phyloP scores from a whole-genome alignment of 495 filamentous ascomycete species.

The Penicillium paradoxum region DNA sequence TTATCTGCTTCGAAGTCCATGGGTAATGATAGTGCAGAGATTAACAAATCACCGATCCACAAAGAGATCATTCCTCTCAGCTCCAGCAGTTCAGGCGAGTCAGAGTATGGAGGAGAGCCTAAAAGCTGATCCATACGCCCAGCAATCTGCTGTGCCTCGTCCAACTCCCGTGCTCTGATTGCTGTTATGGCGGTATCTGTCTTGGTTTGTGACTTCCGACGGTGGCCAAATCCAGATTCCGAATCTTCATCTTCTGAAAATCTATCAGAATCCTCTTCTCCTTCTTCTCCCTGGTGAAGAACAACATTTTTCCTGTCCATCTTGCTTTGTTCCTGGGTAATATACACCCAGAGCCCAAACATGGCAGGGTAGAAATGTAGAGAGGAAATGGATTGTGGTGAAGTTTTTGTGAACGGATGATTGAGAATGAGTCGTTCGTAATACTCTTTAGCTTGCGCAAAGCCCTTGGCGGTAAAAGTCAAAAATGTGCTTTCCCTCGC shows the following conservation, averaged over 20 bases:
- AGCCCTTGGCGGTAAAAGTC: constrained; percentile 46
- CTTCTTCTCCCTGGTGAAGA: constrained; percentile 13
- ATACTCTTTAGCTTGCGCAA: constrained; percentile 55
- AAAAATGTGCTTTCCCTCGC: neutral
- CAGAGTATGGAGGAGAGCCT: constrained; percentile 58
- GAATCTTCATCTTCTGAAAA: constrained; percentile 31
- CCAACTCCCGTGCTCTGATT: constrained; percentile 33
- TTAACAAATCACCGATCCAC: constrained; percentile 60
- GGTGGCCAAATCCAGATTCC: constrained; percentile 13
- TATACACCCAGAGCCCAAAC: constrained; percentile 62
- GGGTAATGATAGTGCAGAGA: constrained; percentile 25
- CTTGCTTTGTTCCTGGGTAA: constrained; percentile 48
- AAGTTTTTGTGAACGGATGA: constrained; percentile 52
- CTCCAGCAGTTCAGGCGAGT: constrained; percentile 51
- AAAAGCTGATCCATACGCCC: constrained; percentile 60
- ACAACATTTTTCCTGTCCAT: constrained; percentile 24
- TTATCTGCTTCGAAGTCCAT: constrained; percentile 9
- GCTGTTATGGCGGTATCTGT: constrained; percentile 19
- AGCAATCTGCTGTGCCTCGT: constrained; percentile 51
- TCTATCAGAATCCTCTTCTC: constrained; percentile 16
- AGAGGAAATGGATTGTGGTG: constrained; percentile 42
- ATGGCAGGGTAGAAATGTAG: constrained; percentile 62
- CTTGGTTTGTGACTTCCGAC: constrained; percentile 10
- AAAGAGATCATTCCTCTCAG: constrained; percentile 63
- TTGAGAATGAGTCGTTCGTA: constrained; percentile 65